Evolutionary conservation across 768 basidiomycete species (phyloP).

Genomic region (Plicaturopsis crispa): DNA sequence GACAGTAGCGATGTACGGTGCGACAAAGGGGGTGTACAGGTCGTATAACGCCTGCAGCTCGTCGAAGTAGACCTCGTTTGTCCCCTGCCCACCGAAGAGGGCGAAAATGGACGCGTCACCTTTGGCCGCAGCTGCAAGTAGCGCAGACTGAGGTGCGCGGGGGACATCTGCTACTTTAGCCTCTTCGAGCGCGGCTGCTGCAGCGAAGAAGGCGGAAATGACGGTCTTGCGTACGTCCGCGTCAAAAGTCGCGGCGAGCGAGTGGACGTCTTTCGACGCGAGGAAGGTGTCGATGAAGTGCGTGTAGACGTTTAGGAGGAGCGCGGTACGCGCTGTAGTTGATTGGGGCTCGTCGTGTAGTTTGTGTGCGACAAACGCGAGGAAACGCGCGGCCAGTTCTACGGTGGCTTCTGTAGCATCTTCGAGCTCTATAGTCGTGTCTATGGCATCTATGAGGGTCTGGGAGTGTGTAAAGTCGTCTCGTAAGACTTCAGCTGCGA

Average conservation of each 20-base stretch:
- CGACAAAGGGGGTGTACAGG: conserved; percentile 84
- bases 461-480: conserved; percentile 78
- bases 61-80: conserved; percentile 97
- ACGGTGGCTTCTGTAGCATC: conserved; percentile 57
- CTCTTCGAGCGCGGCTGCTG: conserved; percentile 62
- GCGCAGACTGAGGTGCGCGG: conserved; percentile 52
- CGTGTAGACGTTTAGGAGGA: conserved; percentile 70
- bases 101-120: conserved; percentile 77
- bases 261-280: conserved; percentile 68
- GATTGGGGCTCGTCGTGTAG: conserved; percentile 49
- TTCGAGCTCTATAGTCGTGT: conserved; percentile 43
- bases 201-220: conserved; percentile 72
- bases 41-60: conserved; percentile 90
- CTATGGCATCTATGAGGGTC: conserved; percentile 48
- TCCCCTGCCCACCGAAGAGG: conserved; percentile 96
- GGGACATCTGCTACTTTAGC: conserved; percentile 50
- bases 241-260: conserved; percentile 68
- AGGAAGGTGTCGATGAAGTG: conserved; percentile 78
- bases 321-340: conserved; percentile 42
- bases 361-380: conserved; percentile 65
- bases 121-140: conserved; percentile 54
- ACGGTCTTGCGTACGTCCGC: conserved; percentile 70
- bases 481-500: conserved; percentile 82
- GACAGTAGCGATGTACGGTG: conserved; percentile 57
- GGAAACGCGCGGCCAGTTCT: conserved; percentile 78